phyloP scores from a whole-genome alignment of 257 asterid genomes.

The Penstemon davidsonii region DNA sequence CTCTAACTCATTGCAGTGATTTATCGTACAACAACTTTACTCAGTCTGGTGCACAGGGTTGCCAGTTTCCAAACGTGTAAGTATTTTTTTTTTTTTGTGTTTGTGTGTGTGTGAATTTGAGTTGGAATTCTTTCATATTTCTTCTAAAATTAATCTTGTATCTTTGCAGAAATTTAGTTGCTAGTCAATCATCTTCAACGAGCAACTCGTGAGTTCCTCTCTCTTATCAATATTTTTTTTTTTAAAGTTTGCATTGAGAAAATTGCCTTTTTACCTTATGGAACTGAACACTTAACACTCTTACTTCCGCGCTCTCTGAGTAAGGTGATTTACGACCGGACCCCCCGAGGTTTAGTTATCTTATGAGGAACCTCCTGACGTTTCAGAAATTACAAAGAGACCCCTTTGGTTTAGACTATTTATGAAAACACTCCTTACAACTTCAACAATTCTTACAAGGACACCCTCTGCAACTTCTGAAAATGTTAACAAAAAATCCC shows the following conservation, averaged over 20 bases:
- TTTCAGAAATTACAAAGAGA: too few species aligned
- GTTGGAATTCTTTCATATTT: constrained; percentile 6
- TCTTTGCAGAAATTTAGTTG: constrained; percentile 66
- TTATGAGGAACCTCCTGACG: too few species aligned
- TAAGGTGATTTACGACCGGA: too few species aligned
- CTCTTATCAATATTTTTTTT: neutral
- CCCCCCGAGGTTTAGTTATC: too few species aligned
- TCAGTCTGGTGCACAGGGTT: constrained; percentile 30
- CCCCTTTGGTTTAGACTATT: too few species aligned
- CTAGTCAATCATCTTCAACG: constrained; percentile 61
- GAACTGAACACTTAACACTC: too few species aligned
- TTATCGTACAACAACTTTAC: constrained; percentile 83
- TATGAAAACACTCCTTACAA: too few species aligned
- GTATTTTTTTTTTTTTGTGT: constrained; percentile 16
- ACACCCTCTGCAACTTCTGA: too few species aligned
- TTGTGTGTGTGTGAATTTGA: neutral
- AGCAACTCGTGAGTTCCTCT: constrained; percentile 59
- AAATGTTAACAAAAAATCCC: too few species aligned
- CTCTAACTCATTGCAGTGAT: constrained; percentile 60
- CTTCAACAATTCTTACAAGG: too few species aligned
- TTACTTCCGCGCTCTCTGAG: too few species aligned
- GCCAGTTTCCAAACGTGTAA: constrained; percentile 56
- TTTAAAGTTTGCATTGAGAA: neutral
- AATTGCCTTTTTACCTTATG: too few species aligned
- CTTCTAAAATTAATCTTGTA: constrained; percentile 19